Percentiles rank a stretch among this genome's conserved stretches.
Evolutionary conservation across 176 grass and related monocot genomes (phyloP).

Genomic region (maize (Zea mays)): Zm-B73-REFERENCE-NAM-5.0 NC_050102.1:46000501-46001000

Average conservation of each 20-base stretch:
- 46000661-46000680: slow-evolving; percentile 47
- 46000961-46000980: slow-evolving; percentile 79
- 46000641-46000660: slow-evolving; percentile 32
- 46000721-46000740: slow-evolving; percentile 63
- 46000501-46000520: slow-evolving; percentile 55
- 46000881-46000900: slow-evolving; percentile 88
- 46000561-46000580: slow-evolving; percentile 46
- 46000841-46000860: slow-evolving; percentile 8
- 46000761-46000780: slow-evolving; percentile 87
- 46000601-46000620: slow-evolving; percentile 44
- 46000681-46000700: slow-evolving; percentile 49
- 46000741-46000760: slow-evolving; percentile 83
- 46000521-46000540: slow-evolving; percentile 39
- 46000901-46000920: slow-evolving; percentile 95
- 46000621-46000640: slow-evolving; percentile 37
- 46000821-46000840: not conserved
- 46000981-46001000: not conserved
- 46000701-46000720: slow-evolving; percentile 56
- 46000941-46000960: slow-evolving; percentile 98
- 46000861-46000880: not conserved
- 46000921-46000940: slow-evolving; percentile 94
- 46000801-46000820: not conserved
- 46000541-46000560: slow-evolving; percentile 45
- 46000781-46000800: slow-evolving; percentile 27
- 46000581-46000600: slow-evolving; percentile 57